Evolutionary conservation across 495 filamentous ascomycete species (phyloP).

Genomic region (Annulohypoxylon nitens): DNA sequence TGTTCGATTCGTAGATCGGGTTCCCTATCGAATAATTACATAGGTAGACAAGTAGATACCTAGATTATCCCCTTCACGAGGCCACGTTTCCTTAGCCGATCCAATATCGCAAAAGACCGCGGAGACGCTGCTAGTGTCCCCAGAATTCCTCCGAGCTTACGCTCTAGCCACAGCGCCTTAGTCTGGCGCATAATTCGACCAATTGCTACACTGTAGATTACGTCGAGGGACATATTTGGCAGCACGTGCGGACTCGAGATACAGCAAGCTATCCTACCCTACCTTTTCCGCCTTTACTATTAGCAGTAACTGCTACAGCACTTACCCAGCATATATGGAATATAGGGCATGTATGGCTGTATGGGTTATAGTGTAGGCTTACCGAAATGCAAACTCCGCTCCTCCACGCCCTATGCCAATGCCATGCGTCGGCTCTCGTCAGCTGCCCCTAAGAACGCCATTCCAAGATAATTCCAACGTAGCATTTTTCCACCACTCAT

Average conservation of each 20-base stretch:
- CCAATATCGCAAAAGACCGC: slow-evolving; percentile 11
- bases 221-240: slow-evolving; percentile 10
- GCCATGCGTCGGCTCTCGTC: slow-evolving; percentile 24
- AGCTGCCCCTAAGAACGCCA: slow-evolving; percentile 20
- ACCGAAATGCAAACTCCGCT: neutral
- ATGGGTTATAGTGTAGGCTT: neutral
- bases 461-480: neutral
- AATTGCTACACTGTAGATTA: slow-evolving; percentile 26
- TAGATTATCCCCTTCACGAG: slow-evolving; percentile 9
- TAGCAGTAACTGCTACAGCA: neutral
- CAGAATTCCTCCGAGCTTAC: slow-evolving; percentile 28
- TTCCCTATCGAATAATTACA: neutral
- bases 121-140: slow-evolving; percentile 27
- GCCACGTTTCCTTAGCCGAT: slow-evolving; percentile 37
- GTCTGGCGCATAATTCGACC: neutral
- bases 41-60: neutral
- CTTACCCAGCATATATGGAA: neutral
- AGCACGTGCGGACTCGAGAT: neutral
- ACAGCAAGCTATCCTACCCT: neutral
- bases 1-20: slow-evolving; percentile 5
- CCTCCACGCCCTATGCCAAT: slow-evolving; percentile 25
- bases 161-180: slow-evolving; percentile 5
- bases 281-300: neutral
- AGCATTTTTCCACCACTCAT: neutral
- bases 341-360: too few species aligned